Evolutionary conservation across 306 rosid species (phyloP), one percentile per base, ranked within the genome.

Genomic region (Ochetophila trinervis): DNA sequence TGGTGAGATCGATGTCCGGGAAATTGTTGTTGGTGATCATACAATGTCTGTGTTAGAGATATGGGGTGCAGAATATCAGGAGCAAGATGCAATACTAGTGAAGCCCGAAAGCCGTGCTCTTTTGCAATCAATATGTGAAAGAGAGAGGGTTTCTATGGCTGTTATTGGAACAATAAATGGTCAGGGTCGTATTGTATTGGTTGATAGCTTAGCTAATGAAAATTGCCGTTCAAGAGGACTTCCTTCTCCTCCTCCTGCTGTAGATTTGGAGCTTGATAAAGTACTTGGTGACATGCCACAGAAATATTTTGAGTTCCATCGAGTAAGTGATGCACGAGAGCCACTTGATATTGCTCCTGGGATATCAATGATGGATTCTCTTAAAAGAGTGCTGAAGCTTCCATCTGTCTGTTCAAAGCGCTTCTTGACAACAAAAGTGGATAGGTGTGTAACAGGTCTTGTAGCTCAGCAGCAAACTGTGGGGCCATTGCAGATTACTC

Each of bases 41-140:
- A 88, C 97, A 1, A 88, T 91, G 95, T 91, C 95, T 75, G 82
- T 91, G 59, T 73, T 91, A n/a, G 97, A 91, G 80, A 91, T 91
- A 56, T 91, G 96, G 94, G 97, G 97, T 60, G 97, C 97, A 52
- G 96, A 91, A 70, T 91, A 91, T 72, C 96, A 88, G 71, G 97
- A 91, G 74, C 97, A 91, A 76, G 97, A 88, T 68, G 96, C 94
- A 65, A 84, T 89, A 64, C 83, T 89, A 81, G 84, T 89, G 65
- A 87, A 81, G 79, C 96, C 89, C n/a, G 94, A 91, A 76, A 84
- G 95, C 74, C 82, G 62, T 0, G 66, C 74, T 40, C 82, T 88
- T 60, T 60, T 91, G 63, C 82, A 88, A 65, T 84, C 88, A 48
- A 90, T 90, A 19, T 90, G 88, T 79, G 74, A 69, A 48, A 84